phyloP scores from a whole-genome alignment of 2,329 filamentous ascomycete species.

The Chaetomiaceae sp. region DNA sequence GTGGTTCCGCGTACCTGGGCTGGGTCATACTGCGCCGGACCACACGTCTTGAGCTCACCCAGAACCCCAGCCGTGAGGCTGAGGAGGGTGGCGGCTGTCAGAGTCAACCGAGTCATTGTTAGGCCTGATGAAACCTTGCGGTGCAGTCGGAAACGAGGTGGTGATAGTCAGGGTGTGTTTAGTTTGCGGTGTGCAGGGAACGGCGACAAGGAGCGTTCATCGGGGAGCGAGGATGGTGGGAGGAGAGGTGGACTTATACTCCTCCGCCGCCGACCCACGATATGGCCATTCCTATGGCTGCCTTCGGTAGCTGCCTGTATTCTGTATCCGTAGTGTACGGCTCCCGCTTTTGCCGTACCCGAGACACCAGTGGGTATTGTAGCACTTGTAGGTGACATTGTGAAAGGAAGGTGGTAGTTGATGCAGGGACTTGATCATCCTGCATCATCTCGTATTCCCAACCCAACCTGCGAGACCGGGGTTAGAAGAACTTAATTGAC shows the following conservation, averaged over 20 bases:
- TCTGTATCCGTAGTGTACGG: too few relatives aligned
- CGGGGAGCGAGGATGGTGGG: too few relatives aligned
- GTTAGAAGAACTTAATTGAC: too few relatives aligned
- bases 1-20: slow-evolving; percentile 17
- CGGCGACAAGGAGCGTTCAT: too few relatives aligned
- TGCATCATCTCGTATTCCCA: slow-evolving; percentile 9
- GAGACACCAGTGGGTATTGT: too few relatives aligned
- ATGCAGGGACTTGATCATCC: neutral
- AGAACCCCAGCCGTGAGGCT: slow-evolving; percentile 14
- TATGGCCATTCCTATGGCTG: neutral
- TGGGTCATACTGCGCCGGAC: slow-evolving; percentile 25
- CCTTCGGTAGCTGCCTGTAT: neutral
- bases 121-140: too few relatives aligned
- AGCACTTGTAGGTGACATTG: neutral
- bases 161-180: too few relatives aligned
- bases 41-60: slow-evolving; percentile 21
- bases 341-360: too few relatives aligned
- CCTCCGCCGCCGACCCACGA: too few relatives aligned
- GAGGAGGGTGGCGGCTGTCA: slow-evolving; percentile 16
- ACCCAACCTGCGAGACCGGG: neutral
- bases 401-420: neutral
- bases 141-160: too few relatives aligned
- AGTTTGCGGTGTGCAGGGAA: neutral
- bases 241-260: neutral
- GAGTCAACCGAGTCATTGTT: slow-evolving; percentile 19